A percentile compares a stretch with the other conserved stretches of the same genome.
phyloP scores from a whole-genome alignment of 2,329 filamentous ascomycete genomes.

The Colletotrichum noveboracense region DNA sequence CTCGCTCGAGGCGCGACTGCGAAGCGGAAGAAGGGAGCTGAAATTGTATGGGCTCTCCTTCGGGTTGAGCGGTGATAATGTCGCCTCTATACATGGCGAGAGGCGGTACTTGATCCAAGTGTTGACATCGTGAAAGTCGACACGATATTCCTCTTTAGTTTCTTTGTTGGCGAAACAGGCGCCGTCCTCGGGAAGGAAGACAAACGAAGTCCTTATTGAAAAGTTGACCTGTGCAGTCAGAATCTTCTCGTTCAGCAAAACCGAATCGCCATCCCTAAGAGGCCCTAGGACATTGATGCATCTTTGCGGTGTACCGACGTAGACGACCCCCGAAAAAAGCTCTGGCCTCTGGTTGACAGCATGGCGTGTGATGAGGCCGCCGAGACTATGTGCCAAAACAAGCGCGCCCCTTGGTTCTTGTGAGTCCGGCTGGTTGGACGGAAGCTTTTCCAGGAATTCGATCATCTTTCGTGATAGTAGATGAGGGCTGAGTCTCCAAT shows the following conservation, averaged over 20 bases:
- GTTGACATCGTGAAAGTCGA: slow-evolving; percentile 83
- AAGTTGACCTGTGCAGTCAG: slow-evolving; percentile 95
- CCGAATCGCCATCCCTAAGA: slow-evolving; percentile 88
- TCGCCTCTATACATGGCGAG: slow-evolving; percentile 76
- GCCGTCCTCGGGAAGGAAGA: slow-evolving; percentile 84
- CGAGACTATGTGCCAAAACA: slow-evolving; percentile 86
- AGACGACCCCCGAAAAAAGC: slow-evolving; percentile 85
- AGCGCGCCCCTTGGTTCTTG: slow-evolving; percentile 75
- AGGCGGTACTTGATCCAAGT: slow-evolving; percentile 81
- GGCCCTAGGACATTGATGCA: slow-evolving; percentile 94
- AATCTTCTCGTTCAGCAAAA: slow-evolving; percentile 86
- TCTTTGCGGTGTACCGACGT: slow-evolving; percentile 82
- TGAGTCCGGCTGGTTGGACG: slow-evolving; percentile 70
- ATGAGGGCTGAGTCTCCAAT: slow-evolving; percentile 88
- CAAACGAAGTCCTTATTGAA: slow-evolving; percentile 84
- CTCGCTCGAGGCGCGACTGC: slow-evolving; percentile 48
- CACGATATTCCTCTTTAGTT: slow-evolving; percentile 78
- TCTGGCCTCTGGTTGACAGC: slow-evolving; percentile 86
- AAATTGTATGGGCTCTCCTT: slow-evolving; percentile 41
- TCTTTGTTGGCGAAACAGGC: slow-evolving; percentile 85
- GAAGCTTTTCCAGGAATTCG: slow-evolving; percentile 74
- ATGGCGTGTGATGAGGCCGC: slow-evolving; percentile 86
- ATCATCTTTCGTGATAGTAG: slow-evolving; percentile 75
- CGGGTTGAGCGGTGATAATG: slow-evolving; percentile 62
- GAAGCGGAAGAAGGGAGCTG: slow-evolving; percentile 52